Evolutionary conservation across 305 asterid species (phyloP).

Genomic region (Fraxinus xanthoxyloides): DNA sequence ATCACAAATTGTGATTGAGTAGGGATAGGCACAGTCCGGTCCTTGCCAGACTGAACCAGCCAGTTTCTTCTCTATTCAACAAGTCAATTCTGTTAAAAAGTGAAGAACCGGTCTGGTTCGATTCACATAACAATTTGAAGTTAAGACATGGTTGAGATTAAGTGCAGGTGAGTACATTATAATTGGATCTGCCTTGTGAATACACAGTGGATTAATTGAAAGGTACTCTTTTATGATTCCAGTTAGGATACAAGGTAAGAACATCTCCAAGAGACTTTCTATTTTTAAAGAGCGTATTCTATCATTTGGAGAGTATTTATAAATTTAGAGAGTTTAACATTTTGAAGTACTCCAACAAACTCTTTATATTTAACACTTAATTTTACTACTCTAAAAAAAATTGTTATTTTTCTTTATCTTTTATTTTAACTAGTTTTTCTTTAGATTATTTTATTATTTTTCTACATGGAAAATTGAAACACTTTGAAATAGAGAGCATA

Average conservation of each 20-base stretch:
- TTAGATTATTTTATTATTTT: too few relatives aligned
- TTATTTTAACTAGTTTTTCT: too few relatives aligned
- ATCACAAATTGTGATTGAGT: not conserved
- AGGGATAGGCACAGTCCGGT: not conserved
- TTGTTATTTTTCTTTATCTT: too few relatives aligned
- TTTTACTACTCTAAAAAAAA: too few relatives aligned
- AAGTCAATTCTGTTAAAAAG: not conserved
- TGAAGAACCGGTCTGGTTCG: not conserved
- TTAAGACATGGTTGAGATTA: not conserved
- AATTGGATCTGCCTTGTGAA: not conserved
- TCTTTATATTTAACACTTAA: too few relatives aligned
- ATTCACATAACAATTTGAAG: not conserved
- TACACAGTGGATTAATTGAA: not conserved
- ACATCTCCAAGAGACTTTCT: too few relatives aligned
- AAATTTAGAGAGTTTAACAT: too few relatives aligned
- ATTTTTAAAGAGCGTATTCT: too few relatives aligned
- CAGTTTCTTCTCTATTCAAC: not conserved
- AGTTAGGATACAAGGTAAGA: not conserved
- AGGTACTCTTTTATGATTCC: not conserved
- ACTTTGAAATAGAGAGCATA: too few relatives aligned
- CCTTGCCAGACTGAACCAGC: not conserved
- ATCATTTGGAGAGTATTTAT: too few relatives aligned
- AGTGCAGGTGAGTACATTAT: not conserved
- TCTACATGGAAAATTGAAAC: too few relatives aligned
- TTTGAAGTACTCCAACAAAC: too few relatives aligned